phyloP scores from a whole-genome alignment of 2,329 filamentous ascomycete genomes.

The Ceratocystis cubensis region DNA sequence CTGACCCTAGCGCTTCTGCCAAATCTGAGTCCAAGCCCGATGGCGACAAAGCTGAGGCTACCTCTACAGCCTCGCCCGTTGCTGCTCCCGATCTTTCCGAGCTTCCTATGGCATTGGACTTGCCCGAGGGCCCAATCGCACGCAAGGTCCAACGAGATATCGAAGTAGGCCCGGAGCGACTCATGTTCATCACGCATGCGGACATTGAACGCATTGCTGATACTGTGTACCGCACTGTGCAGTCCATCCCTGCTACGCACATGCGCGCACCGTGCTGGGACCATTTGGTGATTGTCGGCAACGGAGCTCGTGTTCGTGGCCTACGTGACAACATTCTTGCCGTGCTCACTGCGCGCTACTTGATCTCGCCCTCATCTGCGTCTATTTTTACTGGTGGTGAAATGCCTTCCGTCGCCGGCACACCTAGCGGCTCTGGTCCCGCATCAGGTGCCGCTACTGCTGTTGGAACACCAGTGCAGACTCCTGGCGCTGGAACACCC shows the following conservation, averaged over 20 bases:
- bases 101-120: slow-evolving; percentile 22
- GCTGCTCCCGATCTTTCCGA: slow-evolving; percentile 16
- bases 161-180: slow-evolving; percentile 66
- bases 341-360: slow-evolving; percentile 66
- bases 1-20: background rate
- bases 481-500: slow-evolving; percentile 41
- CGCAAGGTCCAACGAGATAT: slow-evolving; percentile 52
- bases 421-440: slow-evolving; percentile 88
- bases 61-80: slow-evolving; percentile 15
- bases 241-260: slow-evolving; percentile 69
- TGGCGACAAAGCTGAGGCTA: slow-evolving; percentile 5
- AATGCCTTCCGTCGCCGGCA: slow-evolving; percentile 84
- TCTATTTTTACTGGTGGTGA: slow-evolving; percentile 79
- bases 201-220: slow-evolving; percentile 76
- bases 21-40: slow-evolving; percentile 12
- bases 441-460: slow-evolving; percentile 65
- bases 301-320: slow-evolving; percentile 59
- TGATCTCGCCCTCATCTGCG: slow-evolving; percentile 81
- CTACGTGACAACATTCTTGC: slow-evolving; percentile 81
- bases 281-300: slow-evolving; percentile 79
- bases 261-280: slow-evolving; percentile 87
- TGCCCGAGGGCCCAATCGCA: slow-evolving; percentile 31
- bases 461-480: slow-evolving; percentile 68
- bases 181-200: slow-evolving; percentile 52
- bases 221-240: slow-evolving; percentile 70